Evolutionary conservation across 306 rosid genomes (phyloP).

Genomic region (Medicago ruthenica): DNA sequence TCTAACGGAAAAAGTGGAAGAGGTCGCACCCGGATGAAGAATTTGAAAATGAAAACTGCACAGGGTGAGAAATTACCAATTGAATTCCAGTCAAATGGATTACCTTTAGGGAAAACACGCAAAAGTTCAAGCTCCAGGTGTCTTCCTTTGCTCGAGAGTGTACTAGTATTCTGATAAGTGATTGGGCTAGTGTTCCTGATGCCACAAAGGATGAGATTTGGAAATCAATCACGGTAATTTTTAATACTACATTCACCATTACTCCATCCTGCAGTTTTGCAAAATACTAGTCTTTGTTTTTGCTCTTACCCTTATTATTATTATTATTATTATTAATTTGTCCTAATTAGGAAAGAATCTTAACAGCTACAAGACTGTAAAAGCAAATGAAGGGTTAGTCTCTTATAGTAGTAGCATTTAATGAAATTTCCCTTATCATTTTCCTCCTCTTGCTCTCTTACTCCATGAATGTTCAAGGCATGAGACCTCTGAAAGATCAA

Average conservation of each 20-base stretch:
- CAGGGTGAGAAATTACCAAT: too few relatives aligned
- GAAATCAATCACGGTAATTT: too few relatives aligned
- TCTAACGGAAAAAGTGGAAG: too few relatives aligned
- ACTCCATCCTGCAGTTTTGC: constrained; percentile 7
- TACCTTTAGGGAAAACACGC: too few relatives aligned
- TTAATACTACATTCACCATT: constrained; percentile 5
- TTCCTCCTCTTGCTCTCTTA: constrained; percentile 57
- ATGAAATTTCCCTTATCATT: constrained; percentile 44
- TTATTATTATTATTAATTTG: neutral
- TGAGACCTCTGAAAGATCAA: constrained; percentile 45
- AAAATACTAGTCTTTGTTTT: neutral
- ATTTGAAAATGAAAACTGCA: too few relatives aligned
- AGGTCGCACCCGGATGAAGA: too few relatives aligned
- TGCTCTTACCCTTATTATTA: neutral
- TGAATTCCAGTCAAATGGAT: too few relatives aligned
- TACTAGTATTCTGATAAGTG: too few relatives aligned
- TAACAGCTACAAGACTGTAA: neutral
- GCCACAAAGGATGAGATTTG: too few relatives aligned
- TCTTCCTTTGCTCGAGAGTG: too few relatives aligned
- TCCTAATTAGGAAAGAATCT: neutral
- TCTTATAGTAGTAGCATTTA: constrained; percentile 41
- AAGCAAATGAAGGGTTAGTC: constrained; percentile 47
- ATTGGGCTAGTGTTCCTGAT: too few relatives aligned
- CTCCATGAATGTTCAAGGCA: constrained; percentile 52
- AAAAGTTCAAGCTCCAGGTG: too few relatives aligned